phyloP scores from a whole-genome alignment of 495 filamentous ascomycete genomes.

The Sporormia fimetaria region DNA sequence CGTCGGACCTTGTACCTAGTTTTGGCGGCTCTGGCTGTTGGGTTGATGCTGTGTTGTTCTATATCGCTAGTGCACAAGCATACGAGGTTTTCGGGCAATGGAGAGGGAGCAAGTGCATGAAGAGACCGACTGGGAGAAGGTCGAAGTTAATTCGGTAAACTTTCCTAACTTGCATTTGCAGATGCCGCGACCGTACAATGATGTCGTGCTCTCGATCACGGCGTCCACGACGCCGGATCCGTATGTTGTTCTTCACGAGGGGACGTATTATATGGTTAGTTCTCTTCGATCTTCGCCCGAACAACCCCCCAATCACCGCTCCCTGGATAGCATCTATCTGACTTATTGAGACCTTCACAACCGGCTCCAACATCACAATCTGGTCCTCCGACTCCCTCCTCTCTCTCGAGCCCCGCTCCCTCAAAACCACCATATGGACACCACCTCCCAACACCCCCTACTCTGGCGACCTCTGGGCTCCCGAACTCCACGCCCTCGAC shows the following conservation, averaged over 20 bases:
- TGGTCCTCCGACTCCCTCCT: slow-evolving; percentile 25
- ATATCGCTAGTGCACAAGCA: no score
- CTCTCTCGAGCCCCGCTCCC: slow-evolving; percentile 17
- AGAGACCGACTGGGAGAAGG: neutral
- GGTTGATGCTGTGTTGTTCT: no score
- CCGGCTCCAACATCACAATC: slow-evolving; percentile 28
- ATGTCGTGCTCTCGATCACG: slow-evolving; percentile 16
- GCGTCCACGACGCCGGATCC: slow-evolving; percentile 9
- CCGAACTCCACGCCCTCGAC: slow-evolving; percentile 29
- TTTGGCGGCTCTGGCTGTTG: no score
- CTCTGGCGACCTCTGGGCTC: slow-evolving; percentile 29
- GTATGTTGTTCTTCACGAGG: slow-evolving; percentile 15
- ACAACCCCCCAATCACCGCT: slow-evolving; percentile 4
- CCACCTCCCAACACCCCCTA: slow-evolving; percentile 21
- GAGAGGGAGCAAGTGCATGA: slow-evolving; percentile 1
- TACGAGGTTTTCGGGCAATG: no score
- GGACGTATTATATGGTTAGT: slow-evolving; percentile 20
- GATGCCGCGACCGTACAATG: slow-evolving; percentile 10
- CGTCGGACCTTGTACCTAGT: no score
- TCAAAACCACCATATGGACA: slow-evolving; percentile 11
- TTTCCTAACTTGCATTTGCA: neutral
- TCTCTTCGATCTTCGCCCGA: neutral
- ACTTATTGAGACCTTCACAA: slow-evolving; percentile 25
- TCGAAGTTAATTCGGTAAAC: neutral
- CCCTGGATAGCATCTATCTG: neutral